Percentiles rank a stretch among this genome's conserved stretches.
Conservation (phyloP, 495 filamentous ascomycete genomes). For the Cercophora newfieldiana region DNA sequence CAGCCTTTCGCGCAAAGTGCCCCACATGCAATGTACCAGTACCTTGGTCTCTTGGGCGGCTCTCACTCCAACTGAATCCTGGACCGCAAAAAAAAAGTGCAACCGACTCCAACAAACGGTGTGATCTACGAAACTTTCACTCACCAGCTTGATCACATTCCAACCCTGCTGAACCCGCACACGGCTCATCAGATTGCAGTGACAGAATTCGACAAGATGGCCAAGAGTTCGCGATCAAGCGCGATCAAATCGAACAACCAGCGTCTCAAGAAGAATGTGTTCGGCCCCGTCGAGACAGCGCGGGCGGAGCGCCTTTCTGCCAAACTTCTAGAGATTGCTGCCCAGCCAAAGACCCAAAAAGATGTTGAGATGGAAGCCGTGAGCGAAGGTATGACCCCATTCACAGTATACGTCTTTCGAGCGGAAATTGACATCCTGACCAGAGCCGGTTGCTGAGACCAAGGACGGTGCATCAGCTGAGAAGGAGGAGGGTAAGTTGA, state of each 20-base stretch:
- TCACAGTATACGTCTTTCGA: background rate
- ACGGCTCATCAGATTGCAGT: background rate
- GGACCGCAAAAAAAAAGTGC: background rate
- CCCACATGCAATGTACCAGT: background rate
- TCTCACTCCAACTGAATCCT: background rate
- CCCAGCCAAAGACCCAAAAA: conserved; percentile 59
- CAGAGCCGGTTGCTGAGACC: conserved; percentile 22
- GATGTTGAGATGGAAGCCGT: conserved; percentile 39
- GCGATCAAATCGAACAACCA: conserved; percentile 74
- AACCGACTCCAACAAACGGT: background rate
- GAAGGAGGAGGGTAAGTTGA: conserved; percentile 40
- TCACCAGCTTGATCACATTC: background rate
- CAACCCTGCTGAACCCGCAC: background rate
- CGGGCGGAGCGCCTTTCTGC: conserved; percentile 76
- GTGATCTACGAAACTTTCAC: conserved; percentile 1
- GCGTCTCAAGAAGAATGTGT: conserved; percentile 72
- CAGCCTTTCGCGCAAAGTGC: background rate
- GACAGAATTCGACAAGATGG: conserved; percentile 58
- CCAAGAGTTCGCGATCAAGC: conserved; percentile 76
- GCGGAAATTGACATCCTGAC: background rate
- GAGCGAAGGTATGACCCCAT: conserved; percentile 22
- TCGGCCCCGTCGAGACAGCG: conserved; percentile 73
- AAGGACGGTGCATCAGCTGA: conserved; percentile 19
- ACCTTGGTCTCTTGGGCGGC: background rate
- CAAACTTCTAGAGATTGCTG: conserved; percentile 72